A percentile compares a stretch with the other conserved stretches of the same genome.
phyloP scores from a whole-genome alignment of 768 basidiomycete species.

The Pisolithus albus region DNA sequence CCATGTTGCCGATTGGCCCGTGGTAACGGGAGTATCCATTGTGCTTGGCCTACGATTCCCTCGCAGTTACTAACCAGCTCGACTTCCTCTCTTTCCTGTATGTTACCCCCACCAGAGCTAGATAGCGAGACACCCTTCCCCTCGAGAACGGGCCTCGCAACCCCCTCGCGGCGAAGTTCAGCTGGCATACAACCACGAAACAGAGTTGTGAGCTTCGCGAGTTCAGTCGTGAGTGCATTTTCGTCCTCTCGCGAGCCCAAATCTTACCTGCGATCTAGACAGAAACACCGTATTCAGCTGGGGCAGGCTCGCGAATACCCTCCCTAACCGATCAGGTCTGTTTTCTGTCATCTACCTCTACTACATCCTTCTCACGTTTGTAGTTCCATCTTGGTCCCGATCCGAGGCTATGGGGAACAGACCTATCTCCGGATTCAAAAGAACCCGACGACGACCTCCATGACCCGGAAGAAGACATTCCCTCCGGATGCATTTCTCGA shows the following conservation, averaged over 20 bases:
- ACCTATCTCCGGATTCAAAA: conserved; percentile 44
- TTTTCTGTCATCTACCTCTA: neutral
- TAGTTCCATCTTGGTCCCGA: conserved; percentile 64
- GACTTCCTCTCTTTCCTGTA: conserved; percentile 3
- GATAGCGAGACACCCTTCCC: neutral
- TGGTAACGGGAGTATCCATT: no score
- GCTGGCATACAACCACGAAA: conserved; percentile 12
- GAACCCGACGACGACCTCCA: conserved; percentile 73
- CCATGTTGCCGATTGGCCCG: neutral
- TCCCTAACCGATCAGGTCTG: conserved; percentile 41
- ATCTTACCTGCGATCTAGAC: conserved; percentile 11
- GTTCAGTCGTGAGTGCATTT: conserved; percentile 15
- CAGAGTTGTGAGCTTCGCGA: conserved; percentile 22
- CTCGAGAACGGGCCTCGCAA: conserved; percentile 4
- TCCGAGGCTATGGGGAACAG: conserved; percentile 59
- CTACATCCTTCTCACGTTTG: neutral
- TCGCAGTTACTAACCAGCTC: neutral
- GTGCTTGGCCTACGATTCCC: neutral
- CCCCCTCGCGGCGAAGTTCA: conserved; percentile 1
- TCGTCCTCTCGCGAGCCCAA: neutral
- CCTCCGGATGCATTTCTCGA: conserved; percentile 32
- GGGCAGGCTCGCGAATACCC: conserved; percentile 28
- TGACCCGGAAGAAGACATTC: conserved; percentile 44
- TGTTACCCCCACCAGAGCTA: conserved; percentile 9
- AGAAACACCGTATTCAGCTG: conserved; percentile 35